Base-by-base conservation (phyloP, 2,329 filamentous ascomycete genomes). In the Talaromyces funiculosus region DNA sequence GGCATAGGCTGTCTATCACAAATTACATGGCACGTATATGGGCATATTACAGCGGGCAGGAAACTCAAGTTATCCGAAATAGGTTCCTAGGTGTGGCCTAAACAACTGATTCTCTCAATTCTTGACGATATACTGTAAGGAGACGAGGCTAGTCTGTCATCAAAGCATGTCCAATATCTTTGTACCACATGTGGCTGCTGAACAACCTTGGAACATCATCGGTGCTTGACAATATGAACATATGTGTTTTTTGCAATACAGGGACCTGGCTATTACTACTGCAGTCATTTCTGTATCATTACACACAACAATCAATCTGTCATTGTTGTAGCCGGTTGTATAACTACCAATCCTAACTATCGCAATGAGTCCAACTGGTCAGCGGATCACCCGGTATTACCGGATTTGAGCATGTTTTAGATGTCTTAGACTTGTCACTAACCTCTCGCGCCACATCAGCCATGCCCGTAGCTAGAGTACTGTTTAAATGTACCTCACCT, bases 1-100 rank as follows among this genome's bases (percentile, higher is more conserved):
- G 9, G 22, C 56, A 58, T 51, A 31, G 56, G 12, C 18, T 49
- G 31, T 14, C 31, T 3, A 35, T 58, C n/a, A 18, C 12, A 16
- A 29, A 51, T 3, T 58, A 49, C 16, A 38, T 58, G 56, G 31
- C 56, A 24, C 56, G 56, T 8, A 49, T 58, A 51, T 40, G 35
- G 43, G 33, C 43, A 18, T 58, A 47, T 58, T 45, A 33, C 9
- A 29, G 8, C 4, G 10, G n/a, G n/a, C 3, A 16, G 12, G 31
- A 49, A 24, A 18, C 14, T 12, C 22, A 3, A 18, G 5, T 16
- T 40, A 45, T 49, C 31, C 4, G 18, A 3, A 4, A 29, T 31
- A 40, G 22, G 26, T 47, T n/a, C 12, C n/a, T 31, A 20, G 9
- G 31, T 16, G 16, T 43, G 20, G 18, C 29, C 33, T 57, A 40